Evolutionary conservation across 768 basidiomycete species (phyloP).

Genomic region (Fistulinella prunicolor): DNA sequence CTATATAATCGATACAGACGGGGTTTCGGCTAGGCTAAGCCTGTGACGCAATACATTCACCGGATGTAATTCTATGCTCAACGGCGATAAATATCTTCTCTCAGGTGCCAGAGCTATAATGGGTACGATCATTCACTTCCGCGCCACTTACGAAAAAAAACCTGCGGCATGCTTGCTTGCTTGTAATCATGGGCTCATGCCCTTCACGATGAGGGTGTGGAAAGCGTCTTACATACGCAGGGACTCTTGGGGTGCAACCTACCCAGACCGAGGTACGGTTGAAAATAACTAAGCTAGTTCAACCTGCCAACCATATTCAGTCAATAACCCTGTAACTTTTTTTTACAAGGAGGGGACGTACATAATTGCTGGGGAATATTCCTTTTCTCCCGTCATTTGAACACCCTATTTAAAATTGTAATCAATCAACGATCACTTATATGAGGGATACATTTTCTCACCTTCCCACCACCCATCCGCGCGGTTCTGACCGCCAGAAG

Average conservation of each 20-base stretch:
- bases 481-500: conserved; percentile 64
- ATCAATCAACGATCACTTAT: conserved; percentile 25
- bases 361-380: conserved; percentile 88
- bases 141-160: conserved; percentile 31
- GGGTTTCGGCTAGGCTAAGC: conserved; percentile 14
- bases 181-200: conserved; percentile 12
- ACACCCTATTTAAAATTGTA: conserved; percentile 45
- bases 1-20: conserved; percentile 3
- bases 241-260: too few species aligned
- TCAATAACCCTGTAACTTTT: conserved; percentile 20
- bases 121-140: conserved; percentile 26
- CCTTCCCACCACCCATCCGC: conserved; percentile 90
- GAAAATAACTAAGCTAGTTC: conserved; percentile 39
- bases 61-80: conserved; percentile 13
- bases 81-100: conserved; percentile 15
- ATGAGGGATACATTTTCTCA: conserved; percentile 30
- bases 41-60: conserved; percentile 28
- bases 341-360: conserved; percentile 39
- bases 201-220: conserved; percentile 17
- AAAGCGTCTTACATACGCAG: conserved; percentile 24
- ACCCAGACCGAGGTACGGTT: not conserved
- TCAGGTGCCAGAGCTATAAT: conserved; percentile 11
- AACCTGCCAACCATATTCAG: conserved; percentile 40
- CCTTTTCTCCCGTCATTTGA: conserved; percentile 61
- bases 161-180: conserved; percentile 23